These are phyloP conservation scores for Suillus cothurnatus DNA, from an alignment of 768 basidiomycete genomes.

Conservation along the genomic window DNA sequence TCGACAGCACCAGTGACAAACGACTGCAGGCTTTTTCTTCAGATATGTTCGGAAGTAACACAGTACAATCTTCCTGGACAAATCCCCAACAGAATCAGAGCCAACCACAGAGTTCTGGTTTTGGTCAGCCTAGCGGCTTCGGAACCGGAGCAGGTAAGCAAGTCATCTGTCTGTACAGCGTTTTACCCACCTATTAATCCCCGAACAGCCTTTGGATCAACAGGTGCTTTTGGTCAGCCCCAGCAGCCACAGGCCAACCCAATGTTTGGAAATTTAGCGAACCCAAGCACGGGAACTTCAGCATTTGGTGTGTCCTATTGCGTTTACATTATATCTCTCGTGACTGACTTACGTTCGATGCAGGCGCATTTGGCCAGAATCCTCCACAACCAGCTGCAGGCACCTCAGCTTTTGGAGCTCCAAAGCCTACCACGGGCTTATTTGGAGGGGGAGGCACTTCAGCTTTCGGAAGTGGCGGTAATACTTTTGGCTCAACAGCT, in stretches of 20 bases:
- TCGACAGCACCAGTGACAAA: conserved; percentile 21
- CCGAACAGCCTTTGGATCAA: conserved; percentile 54
- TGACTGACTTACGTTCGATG: conserved; percentile 9
- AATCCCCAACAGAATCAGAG: conserved; percentile 69
- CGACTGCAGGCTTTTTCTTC: conserved; percentile 25
- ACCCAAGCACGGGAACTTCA: conserved; percentile 35
- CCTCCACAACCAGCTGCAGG: conserved; percentile 39
- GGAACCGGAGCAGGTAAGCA: conserved; percentile 53
- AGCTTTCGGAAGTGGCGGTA: conserved; percentile 48
- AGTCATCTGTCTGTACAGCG: conserved; percentile 28
- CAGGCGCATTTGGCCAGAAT: conserved; percentile 46
- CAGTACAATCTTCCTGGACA: conserved; percentile 65
- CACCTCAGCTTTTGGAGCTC: conserved; percentile 56
- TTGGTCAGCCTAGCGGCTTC: conserved; percentile 72
- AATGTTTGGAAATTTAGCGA: conserved; percentile 72
- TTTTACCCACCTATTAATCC: conserved; percentile 26
- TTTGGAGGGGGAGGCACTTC: conserved; percentile 60
- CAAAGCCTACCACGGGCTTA: conserved; percentile 75
- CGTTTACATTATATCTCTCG: conserved; percentile 11
- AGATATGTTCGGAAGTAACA: conserved; percentile 62
- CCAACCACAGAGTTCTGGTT: conserved; percentile 59
- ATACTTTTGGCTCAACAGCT: conserved; percentile 42
- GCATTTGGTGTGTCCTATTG: conserved; percentile 36
- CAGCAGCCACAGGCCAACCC: conserved; percentile 72
- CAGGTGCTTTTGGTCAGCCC: conserved; percentile 59